phyloP scores from a whole-genome alignment of 352 stramenopile genomes.

The Nothophytophthora sp. region DNA sequence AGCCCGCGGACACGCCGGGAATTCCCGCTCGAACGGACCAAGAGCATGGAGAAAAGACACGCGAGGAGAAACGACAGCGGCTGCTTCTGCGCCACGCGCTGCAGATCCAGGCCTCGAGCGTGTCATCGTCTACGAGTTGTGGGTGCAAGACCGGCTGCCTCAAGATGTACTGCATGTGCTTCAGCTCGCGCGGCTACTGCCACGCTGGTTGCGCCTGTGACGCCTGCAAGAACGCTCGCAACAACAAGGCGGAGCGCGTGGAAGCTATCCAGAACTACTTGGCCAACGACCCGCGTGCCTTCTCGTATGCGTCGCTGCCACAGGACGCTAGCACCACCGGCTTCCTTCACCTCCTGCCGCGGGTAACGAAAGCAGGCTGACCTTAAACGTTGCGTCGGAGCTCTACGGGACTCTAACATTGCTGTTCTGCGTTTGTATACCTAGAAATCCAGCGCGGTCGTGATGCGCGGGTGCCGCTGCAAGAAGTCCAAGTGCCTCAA shows the following conservation, averaged over 20 bases:
- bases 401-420: conserved; percentile 1
- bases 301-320: conserved; percentile 56
- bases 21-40: conserved; percentile 13
- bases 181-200: conserved; percentile 82
- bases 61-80: conserved; percentile 45
- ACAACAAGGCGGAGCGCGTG: conserved; percentile 61
- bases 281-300: conserved; percentile 71
- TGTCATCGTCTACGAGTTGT: conserved; percentile 74
- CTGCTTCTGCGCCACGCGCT: conserved; percentile 58
- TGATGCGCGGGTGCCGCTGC: conserved; percentile 93
- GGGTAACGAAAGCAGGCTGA: no score
- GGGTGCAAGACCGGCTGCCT: conserved; percentile 86
- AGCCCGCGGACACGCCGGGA: conserved; percentile 14
- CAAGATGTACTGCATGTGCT: conserved; percentile 89
- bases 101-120: conserved; percentile 73
- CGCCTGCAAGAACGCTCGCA: conserved; percentile 72
- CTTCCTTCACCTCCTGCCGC: conserved; percentile 72
- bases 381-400: no score
- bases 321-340: conserved; percentile 30
- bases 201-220: conserved; percentile 65
- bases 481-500: conserved; percentile 98
- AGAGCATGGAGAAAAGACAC: conserved; percentile 28
- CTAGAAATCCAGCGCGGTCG: conserved; percentile 72
- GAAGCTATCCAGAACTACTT: conserved; percentile 79
- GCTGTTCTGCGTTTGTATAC: not conserved